Evolutionary conservation across 2,329 filamentous ascomycete genomes (phyloP), one percentile per base, ranked within the genome.

Genomic region (Aspergillus ustus): DNA sequence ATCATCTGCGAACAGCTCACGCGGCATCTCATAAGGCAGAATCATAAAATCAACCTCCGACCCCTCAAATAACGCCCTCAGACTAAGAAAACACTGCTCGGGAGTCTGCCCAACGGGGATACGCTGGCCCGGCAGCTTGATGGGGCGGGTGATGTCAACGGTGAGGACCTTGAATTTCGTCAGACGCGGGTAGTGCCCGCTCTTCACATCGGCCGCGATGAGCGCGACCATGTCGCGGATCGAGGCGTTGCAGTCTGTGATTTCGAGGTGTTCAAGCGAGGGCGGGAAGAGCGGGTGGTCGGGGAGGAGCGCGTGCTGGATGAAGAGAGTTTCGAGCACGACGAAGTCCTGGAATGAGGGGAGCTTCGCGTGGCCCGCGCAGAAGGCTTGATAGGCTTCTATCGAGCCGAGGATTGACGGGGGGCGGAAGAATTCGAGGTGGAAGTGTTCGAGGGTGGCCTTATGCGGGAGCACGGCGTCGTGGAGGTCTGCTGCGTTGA

Each of bases 231-330:
- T 52, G 2, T 68, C 62, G 2, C 56, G 54, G 37, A 69, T 62
- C 17, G 70, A 69, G 1, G 61, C 58, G 50, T 68, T 70, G 62
- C 68, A 70, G 60, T 72, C 65, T 8, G 62, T 61, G 46, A 72
- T 62, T 1, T 46, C 8, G 8, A 72, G 66, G 9, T 5, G 45
- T 46, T 66, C 34, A 2, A 72, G 31, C 1, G 66, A 62, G 2
- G 54, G 29, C 2, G 67, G 61, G 28, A 72, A 68, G 52, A 63
- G 37, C 19, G 70, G 70, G 25, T 67, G 62, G 13, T 46, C 8
- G n/a, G 69, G 63, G 28, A 72, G 68, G n/a, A 64, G 28, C 7
- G 60, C 59, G 17, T 72, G 67, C 28, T 62, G 59, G 19, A 72
- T 44, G 9, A 34, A 2, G 46, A 72, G 52, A 3, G 9, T 53